Base-by-base conservation (phyloP, 164 flowering plant genomes). In the Santalum album region DNA sequence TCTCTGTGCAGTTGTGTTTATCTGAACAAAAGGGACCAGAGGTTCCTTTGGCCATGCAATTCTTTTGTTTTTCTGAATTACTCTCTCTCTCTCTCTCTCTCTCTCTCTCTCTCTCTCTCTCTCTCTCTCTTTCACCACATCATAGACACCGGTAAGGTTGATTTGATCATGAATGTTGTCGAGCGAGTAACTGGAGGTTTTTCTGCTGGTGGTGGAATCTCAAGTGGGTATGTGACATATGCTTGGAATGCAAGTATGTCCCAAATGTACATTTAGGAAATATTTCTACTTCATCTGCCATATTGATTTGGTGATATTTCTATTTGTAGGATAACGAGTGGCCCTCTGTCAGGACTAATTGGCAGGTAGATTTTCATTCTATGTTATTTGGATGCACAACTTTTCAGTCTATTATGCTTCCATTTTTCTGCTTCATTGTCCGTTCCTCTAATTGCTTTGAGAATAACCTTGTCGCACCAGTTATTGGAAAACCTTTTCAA, bases 131-230 rank as follows among this genome's bases (percentile, higher is more conserved):
- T 27, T 44, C 58, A 34, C 43, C 38, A 67, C 14, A 10, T 43
- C 66, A 32, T 67, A 94, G 99, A 94, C 62, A 75, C 87, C 29
- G 87, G 82, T 23, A 94, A 90, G 70, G 97, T 94, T 71, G 99
- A 94, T 75, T 69, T 94, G 65, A 62, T 73, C 43, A 79, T 94
- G 90, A 94, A 90, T 74, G 77, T 75, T 60, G 95, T 90, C 53
- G 99, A 94, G 72, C 96, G 97, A 32, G 82, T 74, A 40, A 86
- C 90, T 72, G 96, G 97, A 62, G 97, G 97, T 40, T 87, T 94
- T 62, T 90, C 97, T 61, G 99, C 95, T 62, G 97, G 99, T 72
- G 99, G 97, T 77, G 99, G 97, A 25, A 83, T 94, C 67, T 94
- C 99, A 47, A 87, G 90, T 72, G 99, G 99, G 99, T 94, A 73